Evolutionary conservation across 2,329 filamentous ascomycete species (phyloP).

Genomic region (Knufia petricola): DNA sequence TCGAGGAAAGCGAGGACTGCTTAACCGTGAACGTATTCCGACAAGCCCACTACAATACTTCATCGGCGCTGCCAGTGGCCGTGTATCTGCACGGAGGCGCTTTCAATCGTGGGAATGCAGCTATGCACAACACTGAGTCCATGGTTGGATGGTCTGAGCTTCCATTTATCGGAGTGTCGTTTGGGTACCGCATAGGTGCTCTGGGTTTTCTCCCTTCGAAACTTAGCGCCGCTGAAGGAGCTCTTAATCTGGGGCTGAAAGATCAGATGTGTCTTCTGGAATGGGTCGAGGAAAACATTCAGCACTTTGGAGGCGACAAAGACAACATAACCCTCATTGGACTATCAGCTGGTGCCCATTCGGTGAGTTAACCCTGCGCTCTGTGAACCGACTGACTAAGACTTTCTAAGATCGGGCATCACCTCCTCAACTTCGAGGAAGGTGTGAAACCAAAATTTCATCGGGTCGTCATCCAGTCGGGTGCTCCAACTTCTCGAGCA

Average conservation of each 20-base stretch:
- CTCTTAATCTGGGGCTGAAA: slow-evolving; percentile 33
- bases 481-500: slow-evolving; percentile 38
- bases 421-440: slow-evolving; percentile 21
- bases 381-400: slow-evolving; percentile 1
- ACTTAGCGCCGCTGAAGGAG: slow-evolving; percentile 23
- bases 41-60: slow-evolving; percentile 27
- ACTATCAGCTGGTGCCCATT: slow-evolving; percentile 31
- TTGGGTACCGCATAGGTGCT: slow-evolving; percentile 37
- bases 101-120: slow-evolving; percentile 15
- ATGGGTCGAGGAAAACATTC: slow-evolving; percentile 27
- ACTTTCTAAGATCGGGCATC: slow-evolving; percentile 15
- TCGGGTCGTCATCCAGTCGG: slow-evolving; percentile 40
- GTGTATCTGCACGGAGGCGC: slow-evolving; percentile 38
- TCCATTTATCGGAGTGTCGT: slow-evolving; percentile 35
- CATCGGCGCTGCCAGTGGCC: slow-evolving; percentile 28
- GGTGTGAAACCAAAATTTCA: slow-evolving; percentile 35
- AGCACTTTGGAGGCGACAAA: slow-evolving; percentile 28
- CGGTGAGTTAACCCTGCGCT: neutral
- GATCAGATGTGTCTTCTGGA: slow-evolving; percentile 29
- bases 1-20: slow-evolving; percentile 29
- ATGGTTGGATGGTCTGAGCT: slow-evolving; percentile 43
- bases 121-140: slow-evolving; percentile 49
- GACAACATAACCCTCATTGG: slow-evolving; percentile 44
- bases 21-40: slow-evolving; percentile 22
- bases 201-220: slow-evolving; percentile 30